Conservation (phyloP, 306 rosid genomes). For the Cyclanthera cordifolia region DNA sequence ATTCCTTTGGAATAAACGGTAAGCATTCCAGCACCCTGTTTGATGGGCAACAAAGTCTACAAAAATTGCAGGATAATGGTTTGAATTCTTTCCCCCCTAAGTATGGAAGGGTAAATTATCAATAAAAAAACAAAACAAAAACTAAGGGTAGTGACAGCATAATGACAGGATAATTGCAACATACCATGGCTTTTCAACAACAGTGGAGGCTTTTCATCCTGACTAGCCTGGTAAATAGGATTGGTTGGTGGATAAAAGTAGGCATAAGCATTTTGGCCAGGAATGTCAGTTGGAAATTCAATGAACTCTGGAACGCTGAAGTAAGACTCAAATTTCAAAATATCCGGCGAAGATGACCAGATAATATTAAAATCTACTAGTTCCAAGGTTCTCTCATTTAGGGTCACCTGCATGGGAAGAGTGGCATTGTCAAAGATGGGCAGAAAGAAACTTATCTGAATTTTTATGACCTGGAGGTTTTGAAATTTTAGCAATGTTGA, state of each 20-base stretch:
- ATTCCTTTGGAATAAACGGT: background rate
- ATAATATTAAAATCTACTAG: slow-evolving; percentile 46
- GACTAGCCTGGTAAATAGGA: slow-evolving; percentile 45
- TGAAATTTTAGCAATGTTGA: background rate
- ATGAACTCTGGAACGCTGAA: slow-evolving; percentile 70
- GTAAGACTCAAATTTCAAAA: slow-evolving; percentile 49
- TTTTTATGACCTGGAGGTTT: background rate
- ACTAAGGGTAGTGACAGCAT: background rate
- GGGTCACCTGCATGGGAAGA: slow-evolving; percentile 38
- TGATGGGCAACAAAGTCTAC: background rate
- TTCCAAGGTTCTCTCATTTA: slow-evolving; percentile 42
- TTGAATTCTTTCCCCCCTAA: background rate
- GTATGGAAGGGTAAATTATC: background rate
- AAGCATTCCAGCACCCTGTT: background rate
- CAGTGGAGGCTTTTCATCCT: slow-evolving; percentile 77
- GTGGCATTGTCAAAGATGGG: background rate
- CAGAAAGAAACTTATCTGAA: background rate
- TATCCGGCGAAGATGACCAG: slow-evolving; percentile 89
- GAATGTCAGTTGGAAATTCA: slow-evolving; percentile 88
- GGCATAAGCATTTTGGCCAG: slow-evolving; percentile 84
- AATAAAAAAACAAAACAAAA: background rate
- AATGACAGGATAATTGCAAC: slow-evolving; percentile 13
- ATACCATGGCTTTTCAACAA: slow-evolving; percentile 83
- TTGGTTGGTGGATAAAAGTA: slow-evolving; percentile 77
- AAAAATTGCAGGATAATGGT: background rate